phyloP scores from a whole-genome alignment of 192 early-diverging fungal species.

The Jimgerdemannia lactiflua region DNA sequence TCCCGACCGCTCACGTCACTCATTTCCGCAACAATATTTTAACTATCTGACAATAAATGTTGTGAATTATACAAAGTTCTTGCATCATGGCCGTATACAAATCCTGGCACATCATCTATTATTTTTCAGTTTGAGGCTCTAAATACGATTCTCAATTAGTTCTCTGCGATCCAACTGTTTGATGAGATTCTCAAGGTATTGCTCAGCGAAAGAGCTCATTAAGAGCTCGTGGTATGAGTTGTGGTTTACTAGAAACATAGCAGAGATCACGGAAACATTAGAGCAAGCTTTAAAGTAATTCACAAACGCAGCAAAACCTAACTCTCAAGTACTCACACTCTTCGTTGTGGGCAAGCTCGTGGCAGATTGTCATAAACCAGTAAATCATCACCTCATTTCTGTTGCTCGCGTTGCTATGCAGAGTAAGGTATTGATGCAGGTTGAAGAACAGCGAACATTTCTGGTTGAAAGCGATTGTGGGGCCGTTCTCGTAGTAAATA shows the following conservation, averaged over 20 bases:
- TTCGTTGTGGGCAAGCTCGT: conserved; percentile 83
- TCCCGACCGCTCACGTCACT: no score
- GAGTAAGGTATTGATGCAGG: conserved; percentile 64
- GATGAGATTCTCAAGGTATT: conserved; percentile 50
- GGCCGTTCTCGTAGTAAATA: conserved; percentile 63
- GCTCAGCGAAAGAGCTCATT: conserved; percentile 74
- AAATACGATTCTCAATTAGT: no score
- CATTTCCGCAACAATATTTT: no score
- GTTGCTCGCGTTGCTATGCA: conserved; percentile 47
- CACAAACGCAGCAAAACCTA: no score
- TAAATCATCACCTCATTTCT: conserved; percentile 53
- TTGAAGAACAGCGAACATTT: conserved; percentile 81
- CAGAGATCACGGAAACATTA: no score
- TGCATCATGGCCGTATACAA: no score
- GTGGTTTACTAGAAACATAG: background rate
- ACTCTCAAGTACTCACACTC: conserved; percentile 15
- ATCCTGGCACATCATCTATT: no score
- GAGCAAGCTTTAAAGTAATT: no score
- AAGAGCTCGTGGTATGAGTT: conserved; percentile 47
- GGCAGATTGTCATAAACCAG: conserved; percentile 84
- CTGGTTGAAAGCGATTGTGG: conserved; percentile 80
- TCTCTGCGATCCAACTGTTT: background rate
- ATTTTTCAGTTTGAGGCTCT: no score
- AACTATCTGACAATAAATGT: no score
- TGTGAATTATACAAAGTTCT: no score